Evolutionary conservation across 179 eudicot species (phyloP).

Genomic region (Silene coronaria): DNA sequence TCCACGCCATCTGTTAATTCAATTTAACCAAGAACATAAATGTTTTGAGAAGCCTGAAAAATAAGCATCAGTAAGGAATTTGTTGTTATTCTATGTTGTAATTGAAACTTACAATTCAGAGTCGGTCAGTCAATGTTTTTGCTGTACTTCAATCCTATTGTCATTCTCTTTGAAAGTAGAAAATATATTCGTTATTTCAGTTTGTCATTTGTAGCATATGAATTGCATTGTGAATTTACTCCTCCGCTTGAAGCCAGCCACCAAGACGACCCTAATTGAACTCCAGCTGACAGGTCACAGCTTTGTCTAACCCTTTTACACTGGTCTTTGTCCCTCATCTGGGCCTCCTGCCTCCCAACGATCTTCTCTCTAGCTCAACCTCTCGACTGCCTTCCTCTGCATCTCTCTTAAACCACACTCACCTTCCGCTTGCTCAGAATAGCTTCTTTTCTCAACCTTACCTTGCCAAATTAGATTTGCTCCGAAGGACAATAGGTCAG

Average conservation of each 20-base stretch:
- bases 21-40: background rate
- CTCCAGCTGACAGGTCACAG: background rate
- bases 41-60: background rate
- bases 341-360: background rate
- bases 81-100: background rate
- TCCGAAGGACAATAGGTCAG: background rate
- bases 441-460: background rate
- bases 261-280: background rate
- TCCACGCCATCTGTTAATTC: background rate
- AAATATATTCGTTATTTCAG: too few species aligned
- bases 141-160: background rate
- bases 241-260: background rate
- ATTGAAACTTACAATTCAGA: background rate
- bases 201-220: background rate
- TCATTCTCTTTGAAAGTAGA: background rate
- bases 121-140: background rate
- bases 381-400: background rate
- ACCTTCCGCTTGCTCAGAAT: background rate
- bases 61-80: background rate
- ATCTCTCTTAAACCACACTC: background rate
- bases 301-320: background rate
- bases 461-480: background rate
- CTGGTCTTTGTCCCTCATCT: too few species aligned
- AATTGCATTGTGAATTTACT: background rate
- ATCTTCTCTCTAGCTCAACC: background rate